Base-by-base conservation (phyloP, 202 grass and related monocot species). In the Panicum hallii region DNA sequence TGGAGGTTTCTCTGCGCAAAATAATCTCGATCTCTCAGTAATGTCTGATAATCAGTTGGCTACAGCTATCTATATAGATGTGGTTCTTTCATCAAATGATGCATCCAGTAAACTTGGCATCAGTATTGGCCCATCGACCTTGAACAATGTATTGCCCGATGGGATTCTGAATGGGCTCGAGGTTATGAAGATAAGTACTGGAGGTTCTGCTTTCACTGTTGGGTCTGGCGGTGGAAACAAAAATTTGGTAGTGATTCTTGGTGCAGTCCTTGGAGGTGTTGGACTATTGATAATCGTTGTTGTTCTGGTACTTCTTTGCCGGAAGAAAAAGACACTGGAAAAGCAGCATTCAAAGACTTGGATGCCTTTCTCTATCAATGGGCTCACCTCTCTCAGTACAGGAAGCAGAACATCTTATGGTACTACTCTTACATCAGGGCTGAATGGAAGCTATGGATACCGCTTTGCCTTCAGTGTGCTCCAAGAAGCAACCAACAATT, bases 161-260 rank as follows among this genome's bases (percentile, higher is more conserved):
- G 97, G 97, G 11, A 94, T 96, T 87, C 90, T 99, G 44, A 99
- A 99, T 62, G 97, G 97, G 56, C 93, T 99, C 16, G 97, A 99
- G 86, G 72, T 99, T 72, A 96, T 99, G 97, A 92, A 92, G 82
- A 89, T 99, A 45, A 83, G 26, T 46, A 86, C 72, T 23, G 75
- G 81, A 45, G 88, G 90, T 80, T 89, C 95, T 67, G 91, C 84
- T 71, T 85, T 92, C 60, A 88, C 90, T 57, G 84, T 88, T 52
- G 80, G 75, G 47, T 82, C 91, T 26, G 72, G 88, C 8, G n/a
- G 86, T 84, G 74, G 71, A 56, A 92, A 82, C 78, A 89, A 87
- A 79, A 96, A 90, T 56, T 88, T 88, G 57, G 91, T 79, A 60
- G 79, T 96, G 42, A 90, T 99, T 84, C 62, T 95, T 79, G 97